phyloP scores from a whole-genome alignment of 352 stramenopile species.

The Elongisporangium undulatum region DNA sequence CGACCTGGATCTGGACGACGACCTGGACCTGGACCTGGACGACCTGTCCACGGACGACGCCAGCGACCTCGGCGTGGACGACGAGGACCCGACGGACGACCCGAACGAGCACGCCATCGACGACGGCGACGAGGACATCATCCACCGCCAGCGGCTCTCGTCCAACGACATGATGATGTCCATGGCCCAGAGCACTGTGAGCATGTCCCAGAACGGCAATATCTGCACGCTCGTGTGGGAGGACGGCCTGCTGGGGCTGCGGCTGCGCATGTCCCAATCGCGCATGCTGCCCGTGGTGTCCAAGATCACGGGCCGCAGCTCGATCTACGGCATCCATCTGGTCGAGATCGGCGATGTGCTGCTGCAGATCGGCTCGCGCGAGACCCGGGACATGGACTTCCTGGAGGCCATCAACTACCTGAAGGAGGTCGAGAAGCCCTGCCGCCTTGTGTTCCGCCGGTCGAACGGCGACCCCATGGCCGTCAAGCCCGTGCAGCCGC shows the following conservation, averaged over 20 bases:
- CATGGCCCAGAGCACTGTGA: conserved; percentile 56
- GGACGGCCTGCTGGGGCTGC: conserved; percentile 66
- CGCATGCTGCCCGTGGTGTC: conserved; percentile 76
- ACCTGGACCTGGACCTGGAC: conserved; percentile 45
- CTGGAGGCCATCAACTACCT: conserved; percentile 79
- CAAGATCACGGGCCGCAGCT: conserved; percentile 81
- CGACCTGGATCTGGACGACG: conserved; percentile 41
- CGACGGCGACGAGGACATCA: conserved; percentile 54
- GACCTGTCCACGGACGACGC: conserved; percentile 14
- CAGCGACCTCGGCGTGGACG: conserved; percentile 26
- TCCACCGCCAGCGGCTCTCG: conserved; percentile 46
- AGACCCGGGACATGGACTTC: conserved; percentile 81
- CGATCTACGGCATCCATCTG: conserved; percentile 82
- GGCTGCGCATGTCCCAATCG: conserved; percentile 78
- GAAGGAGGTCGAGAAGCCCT: conserved; percentile 76
- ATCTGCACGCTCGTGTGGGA: conserved; percentile 83
- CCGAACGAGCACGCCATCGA: conserved; percentile 51
- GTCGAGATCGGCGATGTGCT: conserved; percentile 82
- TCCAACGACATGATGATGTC: conserved; percentile 72
- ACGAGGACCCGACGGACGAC: conserved; percentile 35
- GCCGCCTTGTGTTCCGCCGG: conserved; percentile 69
- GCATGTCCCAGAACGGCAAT: conserved; percentile 61
- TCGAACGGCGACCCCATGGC: conserved; percentile 70
- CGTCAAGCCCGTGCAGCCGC: conserved; percentile 68
- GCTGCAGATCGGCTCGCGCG: conserved; percentile 60